A percentile compares a stretch with the other conserved stretches of the same genome.
Conservation (phyloP, 2,329 filamentous ascomycete genomes). For the Alternaria sp. region DNA sequence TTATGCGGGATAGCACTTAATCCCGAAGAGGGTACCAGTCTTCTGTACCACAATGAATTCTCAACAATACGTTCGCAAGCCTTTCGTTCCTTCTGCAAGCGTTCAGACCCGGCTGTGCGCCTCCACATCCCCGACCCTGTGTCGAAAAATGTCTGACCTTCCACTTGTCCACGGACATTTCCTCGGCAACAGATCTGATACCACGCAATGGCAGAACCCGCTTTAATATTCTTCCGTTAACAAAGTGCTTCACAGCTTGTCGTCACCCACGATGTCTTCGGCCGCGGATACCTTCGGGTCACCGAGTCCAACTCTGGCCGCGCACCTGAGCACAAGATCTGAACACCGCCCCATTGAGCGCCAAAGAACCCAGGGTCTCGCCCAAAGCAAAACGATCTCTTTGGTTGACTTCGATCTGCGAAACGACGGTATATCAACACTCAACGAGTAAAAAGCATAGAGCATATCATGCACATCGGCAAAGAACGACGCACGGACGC, state of each 20-base stretch:
- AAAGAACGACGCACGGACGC: conserved; percentile 16
- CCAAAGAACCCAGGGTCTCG: conserved; percentile 5
- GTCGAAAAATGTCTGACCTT: conserved; percentile 5
- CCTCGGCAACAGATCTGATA: background rate
- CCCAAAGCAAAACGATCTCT: conserved; percentile 5
- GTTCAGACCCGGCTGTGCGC: background rate
- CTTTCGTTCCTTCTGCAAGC: conserved; percentile 3
- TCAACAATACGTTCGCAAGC: conserved; percentile 5
- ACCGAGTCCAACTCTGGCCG: conserved; percentile 2
- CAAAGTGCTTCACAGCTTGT: conserved; percentile 6
- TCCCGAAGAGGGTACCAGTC: background rate
- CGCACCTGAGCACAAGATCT: conserved; percentile 12
- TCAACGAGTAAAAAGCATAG: conserved; percentile 8
- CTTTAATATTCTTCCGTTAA: conserved; percentile 5
- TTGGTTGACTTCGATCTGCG: conserved; percentile 1
- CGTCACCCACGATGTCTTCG: conserved; percentile 13
- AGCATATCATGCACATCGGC: conserved; percentile 6
- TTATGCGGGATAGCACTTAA: background rate
- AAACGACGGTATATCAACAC: conserved; percentile 9
- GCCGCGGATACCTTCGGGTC: conserved; percentile 24
- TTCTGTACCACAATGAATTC: background rate
- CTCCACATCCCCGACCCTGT: conserved; percentile 11
- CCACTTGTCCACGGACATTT: conserved; percentile 5
- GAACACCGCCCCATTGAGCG: conserved; percentile 5
- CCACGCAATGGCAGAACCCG: background rate